phyloP scores from a whole-genome alignment of 2,329 filamentous ascomycete genomes.

The Grosmannia huntii region DNA sequence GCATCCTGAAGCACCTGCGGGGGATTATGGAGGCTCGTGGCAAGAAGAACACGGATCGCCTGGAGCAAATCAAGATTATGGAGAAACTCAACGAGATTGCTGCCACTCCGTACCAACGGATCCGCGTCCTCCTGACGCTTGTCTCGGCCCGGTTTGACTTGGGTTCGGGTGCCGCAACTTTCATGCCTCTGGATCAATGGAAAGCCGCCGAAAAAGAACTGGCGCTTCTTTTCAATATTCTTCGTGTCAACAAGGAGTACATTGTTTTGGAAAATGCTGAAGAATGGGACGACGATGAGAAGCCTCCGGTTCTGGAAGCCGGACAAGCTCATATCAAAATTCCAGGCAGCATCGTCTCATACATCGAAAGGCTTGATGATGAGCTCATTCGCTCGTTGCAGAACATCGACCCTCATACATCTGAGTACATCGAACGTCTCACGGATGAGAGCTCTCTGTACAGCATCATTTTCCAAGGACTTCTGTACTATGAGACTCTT shows the following conservation, averaged over 20 bases:
- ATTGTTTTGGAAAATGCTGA: constrained; percentile 85
- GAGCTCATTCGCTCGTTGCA: constrained; percentile 96
- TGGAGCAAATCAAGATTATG: constrained; percentile 94
- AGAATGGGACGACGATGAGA: constrained; percentile 99
- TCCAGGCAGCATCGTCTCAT: constrained; percentile 87
- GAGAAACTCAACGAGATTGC: constrained; percentile 90
- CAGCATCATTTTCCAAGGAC: constrained; percentile 77
- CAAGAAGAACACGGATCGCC: constrained; percentile 95
- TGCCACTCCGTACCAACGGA: constrained; percentile 81
- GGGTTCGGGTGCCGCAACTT: constrained; percentile 59
- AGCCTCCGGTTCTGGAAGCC: constrained; percentile 59
- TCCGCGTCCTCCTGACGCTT: constrained; percentile 80
- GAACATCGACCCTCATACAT: constrained; percentile 94
- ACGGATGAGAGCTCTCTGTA: constrained; percentile 85
- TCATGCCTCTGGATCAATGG: constrained; percentile 96
- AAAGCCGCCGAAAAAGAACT: constrained; percentile 87
- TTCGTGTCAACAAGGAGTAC: constrained; percentile 68
- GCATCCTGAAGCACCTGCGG: constrained; percentile 93
- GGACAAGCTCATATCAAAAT: constrained; percentile 80
- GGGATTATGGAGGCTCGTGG: constrained; percentile 90
- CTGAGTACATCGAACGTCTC: constrained; percentile 93
- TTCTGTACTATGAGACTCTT: constrained; percentile 79
- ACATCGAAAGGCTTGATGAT: constrained; percentile 88
- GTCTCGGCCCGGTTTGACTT: constrained; percentile 93
- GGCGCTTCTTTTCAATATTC: constrained; percentile 58